Base-by-base conservation (phyloP, 1,139 yeast genomes). In the Yamadazyma sp. region DNA sequence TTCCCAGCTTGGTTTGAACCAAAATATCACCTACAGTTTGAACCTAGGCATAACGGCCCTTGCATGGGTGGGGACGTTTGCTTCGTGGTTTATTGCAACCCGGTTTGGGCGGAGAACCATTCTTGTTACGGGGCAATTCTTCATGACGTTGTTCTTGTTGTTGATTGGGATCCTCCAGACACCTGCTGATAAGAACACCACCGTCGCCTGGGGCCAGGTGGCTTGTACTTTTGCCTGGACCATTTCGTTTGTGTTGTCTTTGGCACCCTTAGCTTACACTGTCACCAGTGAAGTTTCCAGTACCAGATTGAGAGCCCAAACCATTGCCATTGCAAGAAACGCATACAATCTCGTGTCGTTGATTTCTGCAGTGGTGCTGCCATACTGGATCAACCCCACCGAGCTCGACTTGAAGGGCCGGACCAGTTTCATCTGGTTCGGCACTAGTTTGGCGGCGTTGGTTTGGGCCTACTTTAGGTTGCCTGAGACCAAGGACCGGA, bases 261-360 rank as follows among this genome's bases (percentile, higher is more conserved):
- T 77, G 36, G 86, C 85, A 10, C 85, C 86, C 4, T 61, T 78
- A 40, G 67, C 75, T 37, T 81, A 75, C 58, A 70, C 78, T 48
- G 58, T 79, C 42, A 77, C 76, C 33, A 67, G 78, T 1, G 86
- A 81, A 52, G 55, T 76, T 26, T 77, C 83, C 1, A 68, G 83
- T 4, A 63, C 80, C 6, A 67, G 70, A 50, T 61, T 80, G 44
- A 70, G 83, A 57, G 64, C 77, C 23, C 74, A 77, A 55, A 72
- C 83, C 3, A 73, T 81, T 44, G 76, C 76, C 42, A 55, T 79
- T 44, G 78, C 83, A 3, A 72, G 81, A 54, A 70, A 72, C 48
- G 54, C 68, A 30, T 75, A 75, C 58, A 66, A 67, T 48, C 26
- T 69, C 31, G 60, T 68, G 33, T 69, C 71, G 31, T 67, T 78